Conservation (phyloP, 208 protist genomes). For the Leishmania arabica region DNA sequence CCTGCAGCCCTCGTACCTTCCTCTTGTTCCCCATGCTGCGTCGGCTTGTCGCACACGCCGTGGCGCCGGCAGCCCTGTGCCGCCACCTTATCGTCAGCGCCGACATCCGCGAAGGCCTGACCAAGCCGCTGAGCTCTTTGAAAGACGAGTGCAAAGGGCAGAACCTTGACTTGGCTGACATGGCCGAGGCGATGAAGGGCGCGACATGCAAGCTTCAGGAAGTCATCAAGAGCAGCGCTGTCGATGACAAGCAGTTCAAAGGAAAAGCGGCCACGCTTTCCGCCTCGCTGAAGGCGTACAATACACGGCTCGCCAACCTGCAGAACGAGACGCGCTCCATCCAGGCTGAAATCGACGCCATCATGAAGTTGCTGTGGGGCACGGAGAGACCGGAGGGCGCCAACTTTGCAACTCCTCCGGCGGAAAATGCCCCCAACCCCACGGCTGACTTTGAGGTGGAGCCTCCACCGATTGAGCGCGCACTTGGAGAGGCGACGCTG, state of each 20-base stretch:
- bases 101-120: constrained; percentile 64
- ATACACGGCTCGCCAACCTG: constrained; percentile 75
- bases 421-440: constrained; percentile 7
- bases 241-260: constrained; percentile 78
- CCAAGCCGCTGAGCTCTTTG: constrained; percentile 73
- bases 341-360: constrained; percentile 72
- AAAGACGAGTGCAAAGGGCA: constrained; percentile 91
- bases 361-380: constrained; percentile 85
- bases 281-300: constrained; percentile 89
- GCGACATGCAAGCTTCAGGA: constrained; percentile 68
- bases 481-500: constrained; percentile 38
- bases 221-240: constrained; percentile 31
- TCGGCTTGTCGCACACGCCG: constrained; percentile 6
- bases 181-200: constrained; percentile 79
- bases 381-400: constrained; percentile 65
- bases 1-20: too few species aligned
- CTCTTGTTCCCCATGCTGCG: constrained; percentile 18
- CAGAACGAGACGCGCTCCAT: constrained; percentile 87
- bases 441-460: constrained; percentile 70
- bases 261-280: constrained; percentile 73
- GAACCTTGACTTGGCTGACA: constrained; percentile 84
- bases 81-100: constrained; percentile 31
- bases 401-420: constrained; percentile 61
- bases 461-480: constrained; percentile 57
- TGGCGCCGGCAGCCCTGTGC: constrained; percentile 9